phyloP scores from a whole-genome alignment of 768 basidiomycete genomes.

The Suillus discolor region DNA sequence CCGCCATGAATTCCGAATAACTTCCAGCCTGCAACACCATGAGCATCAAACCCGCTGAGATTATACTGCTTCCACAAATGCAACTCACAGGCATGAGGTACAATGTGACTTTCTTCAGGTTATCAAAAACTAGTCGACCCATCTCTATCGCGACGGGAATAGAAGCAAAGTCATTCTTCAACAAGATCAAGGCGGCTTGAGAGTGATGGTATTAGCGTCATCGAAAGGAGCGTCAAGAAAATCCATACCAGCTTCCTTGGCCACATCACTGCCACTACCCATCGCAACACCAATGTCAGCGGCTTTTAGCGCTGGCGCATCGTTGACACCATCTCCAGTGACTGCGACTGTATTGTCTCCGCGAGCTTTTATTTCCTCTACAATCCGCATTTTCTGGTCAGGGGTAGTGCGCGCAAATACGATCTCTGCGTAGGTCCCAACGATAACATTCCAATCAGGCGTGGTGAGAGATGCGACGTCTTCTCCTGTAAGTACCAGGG shows the following conservation, averaged over 20 bases:
- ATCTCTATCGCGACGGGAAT: slow-evolving; percentile 53
- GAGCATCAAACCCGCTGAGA: slow-evolving; percentile 1
- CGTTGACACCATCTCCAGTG: slow-evolving; percentile 52
- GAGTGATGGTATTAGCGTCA: background rate
- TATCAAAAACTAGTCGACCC: slow-evolving; percentile 54
- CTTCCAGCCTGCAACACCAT: slow-evolving; percentile 36
- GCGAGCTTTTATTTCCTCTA: slow-evolving; percentile 45
- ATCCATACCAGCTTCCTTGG: slow-evolving; percentile 48
- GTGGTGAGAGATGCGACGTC: slow-evolving; percentile 33
- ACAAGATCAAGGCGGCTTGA: slow-evolving; percentile 41
- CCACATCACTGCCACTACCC: slow-evolving; percentile 40
- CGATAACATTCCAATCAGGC: slow-evolving; percentile 35
- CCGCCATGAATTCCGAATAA: slow-evolving; percentile 54
- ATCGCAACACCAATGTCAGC: slow-evolving; percentile 51
- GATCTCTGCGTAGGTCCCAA: slow-evolving; percentile 36
- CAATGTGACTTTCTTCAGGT: slow-evolving; percentile 45
- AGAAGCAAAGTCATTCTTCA: slow-evolving; percentile 53
- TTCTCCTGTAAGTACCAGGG: slow-evolving; percentile 41
- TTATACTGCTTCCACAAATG: background rate
- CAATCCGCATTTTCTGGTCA: slow-evolving; percentile 53
- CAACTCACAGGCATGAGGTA: slow-evolving; percentile 35
- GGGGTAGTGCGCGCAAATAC: slow-evolving; percentile 52
- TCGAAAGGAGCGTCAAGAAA: slow-evolving; percentile 18
- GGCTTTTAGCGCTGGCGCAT: slow-evolving; percentile 44
- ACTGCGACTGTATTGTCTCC: slow-evolving; percentile 45